Base-by-base conservation (phyloP, 2,329 filamentous ascomycete genomes). In the Bipolaris cookei region DNA sequence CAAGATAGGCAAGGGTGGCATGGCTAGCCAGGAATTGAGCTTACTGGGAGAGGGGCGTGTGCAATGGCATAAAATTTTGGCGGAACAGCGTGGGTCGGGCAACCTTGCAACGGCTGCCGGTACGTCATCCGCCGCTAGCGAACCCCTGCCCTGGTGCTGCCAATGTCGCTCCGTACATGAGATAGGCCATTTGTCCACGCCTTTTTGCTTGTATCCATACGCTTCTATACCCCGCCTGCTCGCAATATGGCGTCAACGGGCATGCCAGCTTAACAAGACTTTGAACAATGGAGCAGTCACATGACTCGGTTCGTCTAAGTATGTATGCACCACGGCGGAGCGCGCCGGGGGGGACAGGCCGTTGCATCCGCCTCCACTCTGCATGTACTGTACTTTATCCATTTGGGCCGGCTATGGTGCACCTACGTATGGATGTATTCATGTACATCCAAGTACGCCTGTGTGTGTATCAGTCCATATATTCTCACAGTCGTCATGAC, bases 101-200 rank as follows among this genome's bases (percentile, higher is more conserved):
- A 30, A 59, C 54, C 47, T 45, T 34, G 25, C 45, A 37, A 44
- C 49, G 41, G 32, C 35, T 42, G 37, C 37, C 48, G 25, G 56
- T 51, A 64, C 61, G 61, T 64, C 61, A 64, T 57, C 35, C 53
- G 54, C 50, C 52, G 50, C 59, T 54, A 51, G 35, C 10, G 18
- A 20, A 14, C 44, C 45, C 51, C 20, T 18, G 34, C 38, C 25
- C 37, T 28, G 42, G 25, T 23, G 8, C 18, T 13, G 42, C 18
- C 38, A 41, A 7, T 23, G 38, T 41, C 38, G 20, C 39, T 42
- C n/a, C 10, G 4, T 3, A 4, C 28, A 30, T 13, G 28, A 4
- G 39, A 25, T 30, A 30, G 10, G 28, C 28, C 28, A 13, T 10
- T 14, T 42, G 11, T 25, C 23, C 3, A 42, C 39, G 20, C 13